phyloP scores from a whole-genome alignment of 768 basidiomycete species.

The Mycena haematopus region DNA sequence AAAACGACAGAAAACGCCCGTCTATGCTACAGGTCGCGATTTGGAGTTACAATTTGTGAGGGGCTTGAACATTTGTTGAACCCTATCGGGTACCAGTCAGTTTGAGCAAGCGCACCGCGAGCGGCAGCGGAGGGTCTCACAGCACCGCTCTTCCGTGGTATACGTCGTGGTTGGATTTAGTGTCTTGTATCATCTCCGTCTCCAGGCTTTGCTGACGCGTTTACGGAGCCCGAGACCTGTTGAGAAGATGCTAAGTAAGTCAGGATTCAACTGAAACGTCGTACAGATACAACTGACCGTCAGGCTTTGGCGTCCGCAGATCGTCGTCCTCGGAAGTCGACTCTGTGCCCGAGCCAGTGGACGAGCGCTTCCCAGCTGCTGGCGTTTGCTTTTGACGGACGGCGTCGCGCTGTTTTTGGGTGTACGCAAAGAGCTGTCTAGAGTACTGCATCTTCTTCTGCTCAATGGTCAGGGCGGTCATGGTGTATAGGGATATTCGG shows the following conservation, averaged over 20 bases:
- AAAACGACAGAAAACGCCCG: neutral
- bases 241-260: slow-evolving; percentile 23
- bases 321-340: slow-evolving; percentile 10
- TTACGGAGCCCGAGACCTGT: slow-evolving; percentile 19
- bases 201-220: slow-evolving; percentile 29
- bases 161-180: neutral
- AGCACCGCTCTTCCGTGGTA: slow-evolving; percentile 6
- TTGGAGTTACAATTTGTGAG: neutral
- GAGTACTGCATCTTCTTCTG: slow-evolving; percentile 48
- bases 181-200: slow-evolving; percentile 6
- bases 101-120: neutral
- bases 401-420: slow-evolving; percentile 48
- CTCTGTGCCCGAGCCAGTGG: neutral
- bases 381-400: slow-evolving; percentile 28
- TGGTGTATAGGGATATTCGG: slow-evolving; percentile 20
- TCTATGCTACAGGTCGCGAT: slow-evolving; percentile 13
- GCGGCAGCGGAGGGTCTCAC: neutral
- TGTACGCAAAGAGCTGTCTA: slow-evolving; percentile 48
- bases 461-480: slow-evolving; percentile 43
- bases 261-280: slow-evolving; percentile 1
- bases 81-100: neutral
- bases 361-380: neutral
- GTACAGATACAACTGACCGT: slow-evolving; percentile 8
- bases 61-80: neutral
- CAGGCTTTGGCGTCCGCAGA: slow-evolving; percentile 19